Base-by-base conservation (phyloP, 192 early-diverging fungal genomes). In the Spizellomyces sp. region DNA sequence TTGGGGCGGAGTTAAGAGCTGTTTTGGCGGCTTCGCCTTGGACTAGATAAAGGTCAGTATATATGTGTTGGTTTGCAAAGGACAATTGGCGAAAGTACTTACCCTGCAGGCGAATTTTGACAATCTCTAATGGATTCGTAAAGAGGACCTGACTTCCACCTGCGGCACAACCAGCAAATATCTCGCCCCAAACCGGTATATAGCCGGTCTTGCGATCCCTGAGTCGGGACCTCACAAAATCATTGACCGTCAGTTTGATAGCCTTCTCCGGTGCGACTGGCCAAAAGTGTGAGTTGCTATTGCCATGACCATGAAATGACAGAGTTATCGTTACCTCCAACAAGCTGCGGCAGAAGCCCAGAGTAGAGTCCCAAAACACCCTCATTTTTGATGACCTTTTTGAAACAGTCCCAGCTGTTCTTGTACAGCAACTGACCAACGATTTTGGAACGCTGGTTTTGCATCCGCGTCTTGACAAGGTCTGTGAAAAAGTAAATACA, bases 391-490 rank as follows among this genome's bases (percentile, higher is more conserved):
- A 96, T 70, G 19, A 99, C 95, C 73, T 97, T 95, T 75, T 88
- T 86, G 86, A 99, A 99, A 77, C 96, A 99, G 77, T 99, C 95
- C 59, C 91, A 78, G 79, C 90, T 91, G 86, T 96, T 99, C 80
- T 93, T 95, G 86, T 99, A 99, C 67, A 95, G 71, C 69, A 93
- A 76, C 74, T 96, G 92, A 27, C 94, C 95, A 22, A 95, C 94
- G 22, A 95, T 90, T 46, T 80, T 77, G 46, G 89, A 89, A 50
- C 95, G 86, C 80, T 99, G 96, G 79, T 96, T 99, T 77, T 99
- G 96, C 95, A 99, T 97, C 65, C 96, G 88, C 5, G 96, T 99
- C 81, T 99, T 99, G 74, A 96, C 95, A 63, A 99, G 78, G 85
- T 99, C 96, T 83, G 61, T 42, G 43, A 15, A 19, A 14, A 48